A percentile compares a stretch with the other conserved stretches of the same genome.
phyloP scores from a whole-genome alignment of 345 rosid species.

The Syzygium jambos region DNA sequence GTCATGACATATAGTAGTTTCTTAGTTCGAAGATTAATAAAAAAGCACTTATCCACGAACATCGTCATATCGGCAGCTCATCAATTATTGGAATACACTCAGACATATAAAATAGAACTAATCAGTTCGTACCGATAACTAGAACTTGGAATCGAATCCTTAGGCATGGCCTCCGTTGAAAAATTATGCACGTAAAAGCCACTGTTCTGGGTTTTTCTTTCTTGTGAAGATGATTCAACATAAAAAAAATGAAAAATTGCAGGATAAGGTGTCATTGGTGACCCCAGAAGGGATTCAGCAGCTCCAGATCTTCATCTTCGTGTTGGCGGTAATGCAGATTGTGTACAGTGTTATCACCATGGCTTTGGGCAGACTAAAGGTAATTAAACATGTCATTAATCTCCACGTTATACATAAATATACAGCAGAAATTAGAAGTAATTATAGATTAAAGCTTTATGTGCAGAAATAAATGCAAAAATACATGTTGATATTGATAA shows the following conservation, averaged over 20 bases:
- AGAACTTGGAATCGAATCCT: not conserved
- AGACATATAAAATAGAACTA: not conserved
- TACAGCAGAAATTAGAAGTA: not conserved
- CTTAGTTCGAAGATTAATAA: not conserved
- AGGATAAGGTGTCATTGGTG: conserved; percentile 50
- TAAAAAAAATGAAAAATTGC: not conserved
- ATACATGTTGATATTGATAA: not conserved
- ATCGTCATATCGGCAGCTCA: not conserved
- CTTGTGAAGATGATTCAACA: not conserved
- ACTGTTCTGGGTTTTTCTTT: not conserved
- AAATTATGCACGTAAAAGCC: not conserved
- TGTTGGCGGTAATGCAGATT: conserved; percentile 60
- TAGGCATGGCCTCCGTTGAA: not conserved
- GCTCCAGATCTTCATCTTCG: conserved; percentile 50
- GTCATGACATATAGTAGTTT: not conserved
- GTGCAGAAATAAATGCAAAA: not conserved
- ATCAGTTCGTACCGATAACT: not conserved
- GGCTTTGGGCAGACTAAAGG: conserved; percentile 67
- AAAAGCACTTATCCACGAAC: not conserved
- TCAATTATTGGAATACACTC: not conserved
- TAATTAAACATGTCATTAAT: conserved; percentile 1
- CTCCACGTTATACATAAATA: not conserved
- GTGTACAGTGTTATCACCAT: conserved; percentile 45
- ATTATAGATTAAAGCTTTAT: not conserved
- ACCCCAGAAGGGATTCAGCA: conserved; percentile 54